A percentile compares a stretch with the other conserved stretches of the same genome.
Evolutionary conservation across 1,284 basidiomycete genomes (phyloP).

Genomic region (Melanopsichium pennsylvanicum): DNA sequence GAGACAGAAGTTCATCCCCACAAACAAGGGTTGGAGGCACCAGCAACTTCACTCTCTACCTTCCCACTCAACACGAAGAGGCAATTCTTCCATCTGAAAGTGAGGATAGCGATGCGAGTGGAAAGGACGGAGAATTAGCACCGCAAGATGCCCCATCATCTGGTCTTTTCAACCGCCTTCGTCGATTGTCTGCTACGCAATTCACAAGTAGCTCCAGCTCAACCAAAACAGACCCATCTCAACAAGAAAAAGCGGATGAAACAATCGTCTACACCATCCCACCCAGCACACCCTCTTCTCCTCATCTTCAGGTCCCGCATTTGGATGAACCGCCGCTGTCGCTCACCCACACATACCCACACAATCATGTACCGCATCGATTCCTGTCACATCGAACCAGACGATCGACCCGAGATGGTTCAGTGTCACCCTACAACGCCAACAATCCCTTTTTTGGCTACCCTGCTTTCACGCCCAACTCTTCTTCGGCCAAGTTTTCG

Average conservation of each 20-base stretch:
- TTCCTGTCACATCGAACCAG: constrained; percentile 60
- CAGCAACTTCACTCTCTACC: constrained; percentile 38
- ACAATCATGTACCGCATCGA: constrained; percentile 19
- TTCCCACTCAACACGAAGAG: constrained; percentile 30
- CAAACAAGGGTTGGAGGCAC: constrained; percentile 24
- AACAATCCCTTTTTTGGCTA: constrained; percentile 86
- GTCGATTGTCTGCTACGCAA: constrained; percentile 27
- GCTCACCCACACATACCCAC: too few species aligned
- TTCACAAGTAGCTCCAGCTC: constrained; percentile 5
- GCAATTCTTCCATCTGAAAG: constrained; percentile 21
- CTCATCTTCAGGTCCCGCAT: constrained; percentile 42
- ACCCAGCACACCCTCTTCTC: constrained; percentile 36
- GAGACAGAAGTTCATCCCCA: constrained; percentile 6
- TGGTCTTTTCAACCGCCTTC: constrained; percentile 15
- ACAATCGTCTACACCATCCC: constrained; percentile 45
- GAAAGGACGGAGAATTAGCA: constrained; percentile 46
- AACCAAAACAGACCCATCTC: not conserved
- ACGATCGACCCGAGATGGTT: constrained; percentile 50
- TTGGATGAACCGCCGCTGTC: constrained; percentile 51
- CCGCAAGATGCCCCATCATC: not conserved
- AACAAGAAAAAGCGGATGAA: constrained; percentile 11
- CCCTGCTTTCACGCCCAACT: constrained; percentile 68
- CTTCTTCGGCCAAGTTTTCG: constrained; percentile 11
- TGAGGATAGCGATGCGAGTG: constrained; percentile 46
- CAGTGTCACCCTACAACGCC: constrained; percentile 66